Conservation (phyloP, 106 monocot genomes). For the Apostasia ramifera region DNA sequence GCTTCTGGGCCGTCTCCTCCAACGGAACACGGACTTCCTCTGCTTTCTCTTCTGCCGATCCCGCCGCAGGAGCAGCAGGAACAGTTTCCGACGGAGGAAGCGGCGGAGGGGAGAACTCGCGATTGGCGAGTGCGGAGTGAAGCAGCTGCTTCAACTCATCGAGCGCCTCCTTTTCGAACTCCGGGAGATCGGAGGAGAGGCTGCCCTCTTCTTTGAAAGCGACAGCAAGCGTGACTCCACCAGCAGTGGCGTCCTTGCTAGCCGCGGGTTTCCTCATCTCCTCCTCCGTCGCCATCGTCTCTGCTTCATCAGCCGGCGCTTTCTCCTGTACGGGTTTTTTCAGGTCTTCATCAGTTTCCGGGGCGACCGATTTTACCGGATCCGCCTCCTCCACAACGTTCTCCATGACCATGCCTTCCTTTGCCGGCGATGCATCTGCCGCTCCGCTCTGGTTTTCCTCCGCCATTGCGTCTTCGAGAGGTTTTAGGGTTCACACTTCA, state of each 20-base stretch:
- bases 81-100: conserved; percentile 10
- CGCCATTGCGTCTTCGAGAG: not conserved
- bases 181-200: conserved; percentile 23
- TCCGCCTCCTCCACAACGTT: not conserved
- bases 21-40: not conserved
- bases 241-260: not conserved
- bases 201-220: conserved; percentile 54
- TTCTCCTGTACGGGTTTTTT: not conserved
- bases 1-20: no score
- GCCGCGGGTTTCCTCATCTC: not conserved
- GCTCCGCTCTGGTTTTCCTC: not conserved
- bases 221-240: not conserved
- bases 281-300: not conserved
- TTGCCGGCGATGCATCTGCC: not conserved
- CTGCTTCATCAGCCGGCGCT: not conserved
- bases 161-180: conserved; percentile 15
- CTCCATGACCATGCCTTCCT: not conserved
- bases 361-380: not conserved
- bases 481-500: not conserved
- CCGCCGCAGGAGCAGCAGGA: not conserved
- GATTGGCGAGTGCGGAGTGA: conserved; percentile 26
- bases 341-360: not conserved
- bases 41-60: not conserved
- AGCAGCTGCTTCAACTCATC: conserved; percentile 25
- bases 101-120: conserved; percentile 40